phyloP scores from a whole-genome alignment of 1,139 yeast genomes.

The Wickerhamomyces sp. region DNA sequence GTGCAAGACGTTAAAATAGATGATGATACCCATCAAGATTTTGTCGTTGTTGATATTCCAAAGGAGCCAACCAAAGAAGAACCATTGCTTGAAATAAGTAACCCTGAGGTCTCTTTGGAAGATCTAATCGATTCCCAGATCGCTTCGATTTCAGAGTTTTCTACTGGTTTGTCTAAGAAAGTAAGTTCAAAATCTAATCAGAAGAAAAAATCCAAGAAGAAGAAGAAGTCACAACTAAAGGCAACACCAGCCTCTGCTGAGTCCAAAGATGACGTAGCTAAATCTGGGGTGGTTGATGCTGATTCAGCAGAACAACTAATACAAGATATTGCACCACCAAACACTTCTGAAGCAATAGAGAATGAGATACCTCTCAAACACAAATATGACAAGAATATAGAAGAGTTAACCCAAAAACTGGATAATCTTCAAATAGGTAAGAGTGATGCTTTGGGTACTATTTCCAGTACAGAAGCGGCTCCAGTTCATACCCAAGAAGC shows the following conservation, averaged over 20 bases:
- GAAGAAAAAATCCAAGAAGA: conserved; percentile 8
- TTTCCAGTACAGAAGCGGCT: conserved; percentile 3
- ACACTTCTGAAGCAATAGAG: neutral
- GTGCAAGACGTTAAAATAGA: conserved; percentile 8
- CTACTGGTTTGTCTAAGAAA: conserved; percentile 16
- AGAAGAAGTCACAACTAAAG: neutral
- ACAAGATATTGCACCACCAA: neutral
- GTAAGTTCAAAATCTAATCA: neutral
- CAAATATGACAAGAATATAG: too few relatives aligned
- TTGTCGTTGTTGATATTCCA: conserved; percentile 22
- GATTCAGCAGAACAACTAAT: neutral
- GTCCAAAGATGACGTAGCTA: neutral
- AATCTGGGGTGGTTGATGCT: neutral
- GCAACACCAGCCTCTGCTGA: neutral
- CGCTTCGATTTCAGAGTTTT: conserved; percentile 23
- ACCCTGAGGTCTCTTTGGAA: conserved; percentile 16
- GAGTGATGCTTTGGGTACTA: too few relatives aligned
- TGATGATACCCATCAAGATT: conserved; percentile 14
- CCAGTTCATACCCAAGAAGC: conserved; percentile 2
- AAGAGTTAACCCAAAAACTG: neutral
- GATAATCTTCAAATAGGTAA: too few relatives aligned
- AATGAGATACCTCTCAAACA: neutral
- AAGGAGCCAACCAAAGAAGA: conserved; percentile 7
- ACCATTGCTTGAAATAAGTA: neutral
- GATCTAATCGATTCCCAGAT: conserved; percentile 25